Base-by-base conservation (phyloP, 2,329 filamentous ascomycete genomes). In the Botrytis galanthina region DNA sequence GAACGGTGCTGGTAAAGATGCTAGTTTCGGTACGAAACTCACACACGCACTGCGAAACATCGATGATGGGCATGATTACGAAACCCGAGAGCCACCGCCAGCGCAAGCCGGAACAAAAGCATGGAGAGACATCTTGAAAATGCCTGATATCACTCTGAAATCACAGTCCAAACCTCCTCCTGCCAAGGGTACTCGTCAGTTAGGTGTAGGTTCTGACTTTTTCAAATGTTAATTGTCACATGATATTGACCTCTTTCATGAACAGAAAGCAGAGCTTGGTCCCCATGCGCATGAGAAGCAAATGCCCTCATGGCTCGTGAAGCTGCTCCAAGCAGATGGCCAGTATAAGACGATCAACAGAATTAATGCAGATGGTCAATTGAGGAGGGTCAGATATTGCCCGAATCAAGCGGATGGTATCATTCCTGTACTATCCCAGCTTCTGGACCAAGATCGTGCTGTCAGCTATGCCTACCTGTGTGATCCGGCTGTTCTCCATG, bases 391-490 rank as follows among this genome's bases (percentile, higher is more conserved):
- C 42, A 82, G 82, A 70, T 81, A 78, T 46, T 81, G 84, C 71
- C 84, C 85, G 70, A 88, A 88, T 74, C 83, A 85, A 73, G 82
- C 80, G 1, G 74, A 78, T 81, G 87, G 87, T 20, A 84, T 94
- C 16, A 85, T 94, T 71, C 87, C 88, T 0, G 86, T 91, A 2
- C 83, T 95, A 35, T 83, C 85, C 32, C 86, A 88, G 75, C 84
- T 94, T 18, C 87, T 93, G 61, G 86, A 91, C 59, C 86, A 91
- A 72, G 93, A 92, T 78, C 80, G 83, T 12, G 84, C 84, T 7
- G 92, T 93, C 1, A 85, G 88, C 71, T 89, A 89, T 76, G 93
- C 93, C 9, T 97, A 94, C 78, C 85, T 97, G 48, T 98, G 95
- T 81, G 90, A 94, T 78, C 87, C 91, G 1, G 85, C 86, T 66